phyloP scores from a whole-genome alignment of 106 monocot species.

The Dendrobium officinale region DNA sequence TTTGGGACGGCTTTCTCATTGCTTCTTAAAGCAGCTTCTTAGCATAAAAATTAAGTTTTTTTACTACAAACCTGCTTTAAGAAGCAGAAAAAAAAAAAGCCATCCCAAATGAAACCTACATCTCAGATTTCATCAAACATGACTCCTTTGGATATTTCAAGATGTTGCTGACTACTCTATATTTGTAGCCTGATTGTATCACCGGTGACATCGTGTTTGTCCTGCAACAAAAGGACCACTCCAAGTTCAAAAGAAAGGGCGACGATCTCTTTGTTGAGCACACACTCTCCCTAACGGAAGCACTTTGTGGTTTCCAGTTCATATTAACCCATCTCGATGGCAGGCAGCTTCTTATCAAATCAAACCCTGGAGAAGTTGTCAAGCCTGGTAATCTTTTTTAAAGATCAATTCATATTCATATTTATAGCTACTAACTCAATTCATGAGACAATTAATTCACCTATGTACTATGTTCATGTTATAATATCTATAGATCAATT shows the following conservation, averaged over 20 bases:
- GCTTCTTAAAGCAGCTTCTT: too few species aligned
- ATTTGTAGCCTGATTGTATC: slow-evolving; percentile 43
- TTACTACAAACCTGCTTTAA: too few species aligned
- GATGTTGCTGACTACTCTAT: neutral
- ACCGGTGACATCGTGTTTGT: slow-evolving; percentile 54
- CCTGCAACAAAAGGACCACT: slow-evolving; percentile 33
- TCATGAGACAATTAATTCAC: too few species aligned
- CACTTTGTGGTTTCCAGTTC: slow-evolving; percentile 45
- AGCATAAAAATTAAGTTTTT: too few species aligned
- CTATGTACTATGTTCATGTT: too few species aligned
- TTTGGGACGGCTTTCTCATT: too few species aligned
- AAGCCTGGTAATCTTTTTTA: slow-evolving; percentile 23
- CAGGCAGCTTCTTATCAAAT: slow-evolving; percentile 10
- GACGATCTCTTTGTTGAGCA: slow-evolving; percentile 54
- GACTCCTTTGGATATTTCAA: neutral
- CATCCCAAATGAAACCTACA: too few species aligned
- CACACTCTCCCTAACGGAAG: slow-evolving; percentile 40
- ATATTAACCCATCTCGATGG: slow-evolving; percentile 6
- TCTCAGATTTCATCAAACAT: too few species aligned
- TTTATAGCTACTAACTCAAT: neutral
- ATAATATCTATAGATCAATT: slow-evolving; percentile 19
- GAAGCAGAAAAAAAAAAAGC: too few species aligned
- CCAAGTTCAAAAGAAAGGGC: slow-evolving; percentile 31
- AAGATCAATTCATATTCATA: neutral
- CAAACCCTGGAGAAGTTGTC: slow-evolving; percentile 7